A percentile compares a stretch with the other conserved stretches of the same genome.
phyloP scores from a whole-genome alignment of 495 filamentous ascomycete species.

The Penicillium lividum region DNA sequence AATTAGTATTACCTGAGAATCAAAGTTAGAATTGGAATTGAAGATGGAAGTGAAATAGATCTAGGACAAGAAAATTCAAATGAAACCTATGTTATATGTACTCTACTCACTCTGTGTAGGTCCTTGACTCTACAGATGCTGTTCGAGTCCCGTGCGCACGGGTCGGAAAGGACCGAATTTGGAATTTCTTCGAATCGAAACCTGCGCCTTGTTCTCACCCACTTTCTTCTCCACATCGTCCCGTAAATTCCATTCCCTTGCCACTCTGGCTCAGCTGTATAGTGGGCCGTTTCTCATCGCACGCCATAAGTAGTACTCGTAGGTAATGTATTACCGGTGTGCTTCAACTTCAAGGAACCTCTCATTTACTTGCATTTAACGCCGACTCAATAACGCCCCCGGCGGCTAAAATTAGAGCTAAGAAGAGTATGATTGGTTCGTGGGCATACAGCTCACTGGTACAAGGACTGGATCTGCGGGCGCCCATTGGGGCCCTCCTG shows the following conservation, averaged over 20 bases:
- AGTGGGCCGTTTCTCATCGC: not conserved
- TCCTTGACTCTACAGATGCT: not conserved
- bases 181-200: slow-evolving; percentile 13
- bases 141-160: slow-evolving; percentile 19
- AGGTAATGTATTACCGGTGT: not conserved
- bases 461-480: not conserved
- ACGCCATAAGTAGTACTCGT: not conserved
- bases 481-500: not conserved
- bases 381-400: slow-evolving; percentile 36
- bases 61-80: too few relatives aligned
- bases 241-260: not conserved
- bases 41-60: too few relatives aligned
- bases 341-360: slow-evolving; percentile 19
- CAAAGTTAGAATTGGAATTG: too few relatives aligned
- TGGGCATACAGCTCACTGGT: not conserved
- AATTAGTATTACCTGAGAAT: not conserved
- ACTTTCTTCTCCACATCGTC: not conserved
- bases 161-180: slow-evolving; percentile 24
- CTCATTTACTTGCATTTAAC: slow-evolving; percentile 41
- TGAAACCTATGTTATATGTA: too few relatives aligned
- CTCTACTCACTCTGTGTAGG: not conserved
- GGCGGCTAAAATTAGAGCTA: slow-evolving; percentile 50
- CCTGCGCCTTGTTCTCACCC: slow-evolving; percentile 9
- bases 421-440: slow-evolving; percentile 14
- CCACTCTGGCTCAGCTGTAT: not conserved